Evolutionary conservation across 1,139 yeast genomes (phyloP), one percentile per base, ranked within the genome.

Genomic region (Spencermartinsiella ligniputridi): DNA sequence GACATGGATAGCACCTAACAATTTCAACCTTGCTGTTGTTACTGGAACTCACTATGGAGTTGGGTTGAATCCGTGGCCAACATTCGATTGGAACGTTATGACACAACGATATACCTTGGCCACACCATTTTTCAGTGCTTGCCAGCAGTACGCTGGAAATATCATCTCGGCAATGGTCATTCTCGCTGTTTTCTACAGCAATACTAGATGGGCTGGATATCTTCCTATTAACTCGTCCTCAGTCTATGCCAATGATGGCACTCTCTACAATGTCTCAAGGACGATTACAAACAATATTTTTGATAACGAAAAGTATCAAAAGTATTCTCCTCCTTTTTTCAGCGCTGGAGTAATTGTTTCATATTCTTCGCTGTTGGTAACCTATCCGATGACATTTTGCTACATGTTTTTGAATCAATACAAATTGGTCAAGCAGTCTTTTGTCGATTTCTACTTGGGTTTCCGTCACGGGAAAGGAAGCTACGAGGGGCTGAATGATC

Each of bases 1-100:
- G 58, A 72, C 80, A 3, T 80, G 85, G 85, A 76, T 79, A 40
- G 64, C 70, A 2, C 83, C 83, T 16, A 53, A 71, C 32, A 79
- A 77, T 57, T 68, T 74, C 52, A 71, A 74, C 48, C 61, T 81
- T 36, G 82, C 80, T 3, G 64, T 68, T n/a, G 64, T 81, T 35
- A 75, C 81, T 2, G 87, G 87, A 3, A 76, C 42, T 71, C 58
- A 71, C 5, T 44, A 57, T 15, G 84, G 84, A 12, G 54, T 78
- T 19, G 83, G 83, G 1, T 53, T 77, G 37, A 76, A 77, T 53
- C 83, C 83, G 9, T 55, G 72, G 41, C 60, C 80, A 2, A 76
- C 43, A 39, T 74, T 78, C 54, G 82, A 74, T 55, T 76, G 79
- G 78, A 74, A 71, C 51, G 54, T 71, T 54, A 70, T 8, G 49